Percentiles rank a stretch among this genome's conserved stretches.
phyloP scores from a whole-genome alignment of 1,139 yeast species.

The Eremothecium cymbalariae region DNA sequence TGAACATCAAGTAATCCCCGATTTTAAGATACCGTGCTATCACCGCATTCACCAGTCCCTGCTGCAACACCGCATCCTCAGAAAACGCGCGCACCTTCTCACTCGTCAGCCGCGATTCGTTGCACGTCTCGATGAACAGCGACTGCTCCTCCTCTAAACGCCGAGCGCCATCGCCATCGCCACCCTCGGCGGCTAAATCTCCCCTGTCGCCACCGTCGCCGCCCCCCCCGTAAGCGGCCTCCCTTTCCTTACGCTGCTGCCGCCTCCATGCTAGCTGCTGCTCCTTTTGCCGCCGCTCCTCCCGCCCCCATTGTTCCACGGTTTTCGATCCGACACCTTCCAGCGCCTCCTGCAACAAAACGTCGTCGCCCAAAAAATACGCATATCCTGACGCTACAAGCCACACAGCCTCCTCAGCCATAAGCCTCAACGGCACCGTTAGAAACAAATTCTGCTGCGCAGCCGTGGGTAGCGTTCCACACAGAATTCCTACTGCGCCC shows the following conservation, averaged over 20 bases:
- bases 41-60: slow-evolving; percentile 4
- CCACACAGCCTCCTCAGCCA: slow-evolving; percentile 68
- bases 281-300: slow-evolving; percentile 11
- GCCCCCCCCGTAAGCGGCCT: slow-evolving; percentile 1
- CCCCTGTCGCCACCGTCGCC: slow-evolving; percentile 1
- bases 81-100: not conserved
- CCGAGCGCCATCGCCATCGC: slow-evolving; percentile 7
- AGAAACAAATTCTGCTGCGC: slow-evolving; percentile 87
- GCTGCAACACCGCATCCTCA: not conserved
- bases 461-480: slow-evolving; percentile 76
- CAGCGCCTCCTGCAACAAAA: slow-evolving; percentile 15
- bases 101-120: slow-evolving; percentile 11
- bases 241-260: slow-evolving; percentile 5
- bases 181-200: slow-evolving; percentile 5
- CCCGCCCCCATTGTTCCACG: slow-evolving; percentile 12
- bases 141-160: slow-evolving; percentile 18
- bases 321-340: slow-evolving; percentile 15
- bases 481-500: slow-evolving; percentile 62
- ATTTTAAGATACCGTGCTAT: slow-evolving; percentile 9
- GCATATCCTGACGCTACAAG: slow-evolving; percentile 42
- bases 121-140: slow-evolving; percentile 18
- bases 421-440: slow-evolving; percentile 71
- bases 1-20: slow-evolving; percentile 17
- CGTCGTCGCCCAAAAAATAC: slow-evolving; percentile 30
- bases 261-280: slow-evolving; percentile 10